These are phyloP conservation scores for Rosa persica DNA, from an alignment of 306 rosid genomes.

Conservation along the genomic window DNA sequence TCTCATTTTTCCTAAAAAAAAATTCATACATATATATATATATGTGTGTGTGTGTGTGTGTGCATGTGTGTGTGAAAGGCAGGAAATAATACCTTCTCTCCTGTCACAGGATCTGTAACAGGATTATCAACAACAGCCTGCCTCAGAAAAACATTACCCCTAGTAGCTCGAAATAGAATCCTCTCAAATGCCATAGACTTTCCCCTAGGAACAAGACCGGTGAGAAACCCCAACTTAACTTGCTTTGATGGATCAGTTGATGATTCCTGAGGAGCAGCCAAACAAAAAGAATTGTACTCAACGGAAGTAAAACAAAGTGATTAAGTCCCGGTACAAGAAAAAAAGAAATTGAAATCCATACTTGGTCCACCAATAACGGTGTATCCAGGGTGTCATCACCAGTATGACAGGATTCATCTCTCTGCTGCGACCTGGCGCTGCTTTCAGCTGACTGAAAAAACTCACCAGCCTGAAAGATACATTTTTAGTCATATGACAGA, in stretches of 20 bases:
- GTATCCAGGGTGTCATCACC: constrained; percentile 65
- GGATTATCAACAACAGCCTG: constrained; percentile 49
- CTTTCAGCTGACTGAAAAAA: constrained; percentile 67
- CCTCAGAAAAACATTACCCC: constrained; percentile 57
- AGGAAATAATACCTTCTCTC: constrained; percentile 47
- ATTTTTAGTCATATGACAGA: constrained; percentile 12
- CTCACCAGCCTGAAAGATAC: constrained; percentile 66
- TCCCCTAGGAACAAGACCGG: constrained; percentile 57
- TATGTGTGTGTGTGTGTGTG: too few relatives aligned
- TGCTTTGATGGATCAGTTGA: constrained; percentile 59
- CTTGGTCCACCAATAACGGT: constrained; percentile 71
- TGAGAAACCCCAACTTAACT: constrained; percentile 52
- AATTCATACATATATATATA: background rate
- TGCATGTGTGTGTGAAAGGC: background rate
- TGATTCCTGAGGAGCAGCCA: constrained; percentile 56
- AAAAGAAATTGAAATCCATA: constrained; percentile 30
- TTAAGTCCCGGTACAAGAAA: constrained; percentile 15
- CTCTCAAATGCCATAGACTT: constrained; percentile 63
- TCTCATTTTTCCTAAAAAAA: background rate
- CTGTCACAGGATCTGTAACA: constrained; percentile 51
- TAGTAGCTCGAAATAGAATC: constrained; percentile 62
- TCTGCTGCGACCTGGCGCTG: constrained; percentile 60
- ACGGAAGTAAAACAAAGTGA: constrained; percentile 5
- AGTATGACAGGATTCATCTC: constrained; percentile 52
- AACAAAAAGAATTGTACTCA: constrained; percentile 25